Evolutionary conservation across 768 basidiomycete species (phyloP), one percentile per base, ranked within the genome.

Genomic region (Lactarius sanguifluus): DNA sequence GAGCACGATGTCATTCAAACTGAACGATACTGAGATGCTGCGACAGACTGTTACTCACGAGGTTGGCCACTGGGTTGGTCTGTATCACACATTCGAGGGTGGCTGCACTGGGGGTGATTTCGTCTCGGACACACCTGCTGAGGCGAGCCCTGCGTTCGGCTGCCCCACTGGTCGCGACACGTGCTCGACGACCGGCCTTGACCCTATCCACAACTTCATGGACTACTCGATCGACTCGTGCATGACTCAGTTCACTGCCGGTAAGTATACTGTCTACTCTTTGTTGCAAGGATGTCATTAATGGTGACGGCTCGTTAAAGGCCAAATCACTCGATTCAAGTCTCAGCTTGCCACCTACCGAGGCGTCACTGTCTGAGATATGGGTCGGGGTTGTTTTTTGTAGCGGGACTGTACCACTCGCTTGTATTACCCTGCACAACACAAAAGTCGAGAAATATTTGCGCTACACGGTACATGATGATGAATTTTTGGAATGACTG

Each of bases 11-110:
- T 25, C 54, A 28, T 28, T n/a, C 23, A 32, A 5, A 12, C 3
- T 59, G 18, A n/a, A 32, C 15, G 12, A 43, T 28, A n/a, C 28
- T 28, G 18, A 59, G 30, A 28, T n/a, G n/a, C 0, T 23, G 10
- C 34, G 34, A 5, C 66, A 81, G 73, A 86, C 82, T 55, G 70
- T 82, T 66, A 83, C 81, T 20, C 85, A 86, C 71, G 85, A 86
- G 73, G 81, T 79, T 57, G 83, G 85, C n/a, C 84, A 86, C 75
- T 86, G 85, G 84, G 76, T 84, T 62, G 84, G 85, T 28, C 78
- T 85, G 30, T 85, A 80, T 75, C 84, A 85, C 76, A 84, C 84
- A 30, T 85, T 85, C 81, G 80, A 86, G 72, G 82, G 82, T 50
- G 81, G 81, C 25, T 83, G 79, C 76, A 52, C 47, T 58, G 62